Conservation (phyloP, 164 flowering plant species). For the Tetrastigma voinierianum region DNA sequence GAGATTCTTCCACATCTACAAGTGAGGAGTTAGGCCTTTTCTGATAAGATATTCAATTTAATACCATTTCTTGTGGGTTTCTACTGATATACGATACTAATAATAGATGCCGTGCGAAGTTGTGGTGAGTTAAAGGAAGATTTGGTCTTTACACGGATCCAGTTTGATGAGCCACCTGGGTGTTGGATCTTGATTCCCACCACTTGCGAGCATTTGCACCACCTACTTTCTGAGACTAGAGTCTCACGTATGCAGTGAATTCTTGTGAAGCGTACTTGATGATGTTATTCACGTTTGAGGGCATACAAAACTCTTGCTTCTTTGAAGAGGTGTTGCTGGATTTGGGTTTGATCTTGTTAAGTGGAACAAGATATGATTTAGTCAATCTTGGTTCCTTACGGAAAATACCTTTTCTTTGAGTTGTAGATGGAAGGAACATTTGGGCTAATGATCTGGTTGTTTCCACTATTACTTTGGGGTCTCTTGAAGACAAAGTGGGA, state of each 20-base stretch:
- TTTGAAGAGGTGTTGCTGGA: constrained; percentile 67
- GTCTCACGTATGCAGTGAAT: constrained; percentile 71
- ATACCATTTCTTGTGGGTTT: neutral
- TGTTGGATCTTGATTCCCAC: constrained; percentile 73
- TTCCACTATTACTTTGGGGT: constrained; percentile 53
- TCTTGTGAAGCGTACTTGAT: constrained; percentile 83
- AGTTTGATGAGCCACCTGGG: constrained; percentile 86
- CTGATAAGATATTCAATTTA: neutral
- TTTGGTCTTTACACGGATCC: constrained; percentile 90
- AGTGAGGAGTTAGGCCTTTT: constrained; percentile 37
- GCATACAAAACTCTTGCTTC: constrained; percentile 59
- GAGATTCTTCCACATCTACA: constrained; percentile 73
- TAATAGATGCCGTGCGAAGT: constrained; percentile 45
- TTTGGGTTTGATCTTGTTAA: constrained; percentile 83
- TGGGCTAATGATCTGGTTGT: constrained; percentile 93
- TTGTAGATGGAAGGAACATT: constrained; percentile 96
- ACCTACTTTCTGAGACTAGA: constrained; percentile 79
- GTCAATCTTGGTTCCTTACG: constrained; percentile 69
- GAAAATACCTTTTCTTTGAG: constrained; percentile 82
- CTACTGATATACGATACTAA: neutral
- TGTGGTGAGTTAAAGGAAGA: constrained; percentile 72
- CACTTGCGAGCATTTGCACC: constrained; percentile 69
- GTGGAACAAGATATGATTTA: constrained; percentile 75
- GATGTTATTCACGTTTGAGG: constrained; percentile 72
- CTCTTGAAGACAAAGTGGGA: constrained; percentile 77